Percentiles rank a stretch among this genome's conserved stretches.
Evolutionary conservation across 768 basidiomycete genomes (phyloP).

Genomic region (Pulveroboletus sp.): DNA sequence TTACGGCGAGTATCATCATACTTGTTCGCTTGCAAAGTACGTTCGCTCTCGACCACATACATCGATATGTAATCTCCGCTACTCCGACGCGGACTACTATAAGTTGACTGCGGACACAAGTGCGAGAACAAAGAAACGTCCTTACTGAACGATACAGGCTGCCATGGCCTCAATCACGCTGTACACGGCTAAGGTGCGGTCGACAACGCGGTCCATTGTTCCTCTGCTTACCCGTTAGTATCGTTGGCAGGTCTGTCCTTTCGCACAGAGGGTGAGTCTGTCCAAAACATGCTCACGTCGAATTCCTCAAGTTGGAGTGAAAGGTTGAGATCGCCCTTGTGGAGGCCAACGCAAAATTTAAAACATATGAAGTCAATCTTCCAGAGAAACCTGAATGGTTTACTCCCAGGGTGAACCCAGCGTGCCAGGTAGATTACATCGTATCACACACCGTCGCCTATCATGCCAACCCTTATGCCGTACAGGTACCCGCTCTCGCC

Average conservation of each 20-base stretch:
- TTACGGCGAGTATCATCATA: too few species aligned
- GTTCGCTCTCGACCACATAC: too few species aligned
- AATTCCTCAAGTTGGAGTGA: too few species aligned
- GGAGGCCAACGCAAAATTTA: constrained; percentile 49
- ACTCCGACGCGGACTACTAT: too few species aligned
- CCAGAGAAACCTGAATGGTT: constrained; percentile 69
- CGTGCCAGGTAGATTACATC: constrained; percentile 48
- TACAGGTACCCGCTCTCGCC: constrained; percentile 37
- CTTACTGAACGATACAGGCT: too few species aligned
- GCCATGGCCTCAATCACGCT: constrained; percentile 35
- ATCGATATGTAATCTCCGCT: too few species aligned
- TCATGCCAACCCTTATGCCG: too few species aligned
- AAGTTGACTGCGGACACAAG: too few species aligned
- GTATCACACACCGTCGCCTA: too few species aligned
- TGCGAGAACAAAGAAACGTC: too few species aligned
- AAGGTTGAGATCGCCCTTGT: constrained; percentile 58
- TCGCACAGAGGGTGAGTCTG: constrained; percentile 49
- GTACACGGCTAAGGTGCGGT: constrained; percentile 44
- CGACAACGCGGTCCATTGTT: not conserved
- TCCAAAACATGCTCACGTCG: too few species aligned
- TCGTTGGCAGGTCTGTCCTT: constrained; percentile 48
- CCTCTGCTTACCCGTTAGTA: not conserved
- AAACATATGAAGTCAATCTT: constrained; percentile 55
- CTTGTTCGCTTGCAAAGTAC: too few species aligned
- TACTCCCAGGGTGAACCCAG: constrained; percentile 59